phyloP scores from a whole-genome alignment of 768 basidiomycete genomes.

The Rhizopogon vulgaris region DNA sequence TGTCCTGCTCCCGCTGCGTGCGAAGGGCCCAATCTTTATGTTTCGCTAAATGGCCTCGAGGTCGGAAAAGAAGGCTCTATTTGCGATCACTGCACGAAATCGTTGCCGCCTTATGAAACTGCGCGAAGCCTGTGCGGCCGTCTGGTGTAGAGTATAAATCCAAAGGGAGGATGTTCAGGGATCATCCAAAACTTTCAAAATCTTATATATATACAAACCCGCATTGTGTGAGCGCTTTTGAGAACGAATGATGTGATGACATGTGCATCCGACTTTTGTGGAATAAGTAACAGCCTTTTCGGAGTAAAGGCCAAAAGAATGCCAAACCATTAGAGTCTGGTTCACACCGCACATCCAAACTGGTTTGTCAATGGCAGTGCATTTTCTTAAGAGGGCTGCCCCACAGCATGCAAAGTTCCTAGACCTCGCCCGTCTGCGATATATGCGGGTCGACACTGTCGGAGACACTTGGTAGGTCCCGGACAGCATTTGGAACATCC shows the following conservation, averaged over 20 bases:
- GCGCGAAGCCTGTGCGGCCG: background rate
- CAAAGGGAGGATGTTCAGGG: background rate
- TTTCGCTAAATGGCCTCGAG: conserved; percentile 29
- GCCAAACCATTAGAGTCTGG: background rate
- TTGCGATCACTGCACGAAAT: conserved; percentile 11
- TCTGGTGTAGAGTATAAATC: background rate
- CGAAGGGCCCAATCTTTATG: conserved; percentile 13
- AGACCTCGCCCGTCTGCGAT: conserved; percentile 11
- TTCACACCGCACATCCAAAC: conserved; percentile 9
- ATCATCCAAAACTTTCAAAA: background rate
- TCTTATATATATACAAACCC: conserved; percentile 18
- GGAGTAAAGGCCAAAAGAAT: background rate
- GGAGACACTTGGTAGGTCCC: background rate
- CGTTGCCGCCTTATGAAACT: conserved; percentile 16
- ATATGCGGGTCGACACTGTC: conserved; percentile 17
- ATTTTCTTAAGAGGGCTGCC: conserved; percentile 1
- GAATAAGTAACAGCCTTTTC: background rate
- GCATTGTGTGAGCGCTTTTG: conserved; percentile 3
- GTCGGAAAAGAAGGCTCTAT: conserved; percentile 19
- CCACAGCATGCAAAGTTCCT: conserved; percentile 3
- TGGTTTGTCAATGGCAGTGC: conserved; percentile 6
- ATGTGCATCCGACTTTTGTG: conserved; percentile 5
- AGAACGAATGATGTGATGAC: conserved; percentile 10
- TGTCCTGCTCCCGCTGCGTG: conserved; percentile 1
- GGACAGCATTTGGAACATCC: background rate